Percentiles rank a stretch among this genome's conserved stretches.
Evolutionary conservation across 768 basidiomycete genomes (phyloP).

Genomic region (Macrocybe gigantea): DNA sequence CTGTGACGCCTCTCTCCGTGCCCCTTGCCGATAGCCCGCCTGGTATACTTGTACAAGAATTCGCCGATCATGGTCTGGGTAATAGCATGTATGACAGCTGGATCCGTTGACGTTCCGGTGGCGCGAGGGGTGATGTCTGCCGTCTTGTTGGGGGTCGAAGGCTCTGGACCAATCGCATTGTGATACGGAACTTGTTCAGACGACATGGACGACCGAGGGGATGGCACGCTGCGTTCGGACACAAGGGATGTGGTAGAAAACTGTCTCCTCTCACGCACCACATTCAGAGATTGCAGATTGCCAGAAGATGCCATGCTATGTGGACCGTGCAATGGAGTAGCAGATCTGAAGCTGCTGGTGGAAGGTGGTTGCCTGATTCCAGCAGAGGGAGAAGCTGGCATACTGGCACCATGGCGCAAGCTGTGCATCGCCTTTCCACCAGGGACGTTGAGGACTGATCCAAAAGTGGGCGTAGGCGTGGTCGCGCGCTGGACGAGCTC

Average conservation of each 20-base stretch:
- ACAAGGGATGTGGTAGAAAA: slow-evolving; percentile 65
- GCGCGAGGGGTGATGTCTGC: slow-evolving; percentile 37
- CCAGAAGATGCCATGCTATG: slow-evolving; percentile 36
- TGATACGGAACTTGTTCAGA: slow-evolving; percentile 63
- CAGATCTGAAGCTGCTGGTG: slow-evolving; percentile 79
- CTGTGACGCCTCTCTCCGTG: slow-evolving; percentile 86
- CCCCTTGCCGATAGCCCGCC: slow-evolving; percentile 83
- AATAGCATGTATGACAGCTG: slow-evolving; percentile 88
- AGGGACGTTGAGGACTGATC: slow-evolving; percentile 53
- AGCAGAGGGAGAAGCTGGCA: slow-evolving; percentile 58
- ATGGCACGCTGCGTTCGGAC: slow-evolving; percentile 62
- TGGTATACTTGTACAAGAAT: slow-evolving; percentile 96
- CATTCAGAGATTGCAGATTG: slow-evolving; percentile 40
- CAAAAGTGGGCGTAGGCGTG: slow-evolving; percentile 61
- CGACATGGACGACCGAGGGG: slow-evolving; percentile 78
- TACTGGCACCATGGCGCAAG: slow-evolving; percentile 67
- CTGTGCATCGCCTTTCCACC: slow-evolving; percentile 33
- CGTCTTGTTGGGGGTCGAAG: slow-evolving; percentile 41
- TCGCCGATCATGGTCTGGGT: slow-evolving; percentile 99
- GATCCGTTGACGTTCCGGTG: slow-evolving; percentile 66
- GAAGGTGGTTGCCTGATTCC: slow-evolving; percentile 69
- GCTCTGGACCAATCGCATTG: slow-evolving; percentile 26
- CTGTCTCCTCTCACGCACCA: slow-evolving; percentile 43
- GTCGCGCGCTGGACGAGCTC: slow-evolving; percentile 92
- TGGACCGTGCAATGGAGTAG: slow-evolving; percentile 22